phyloP scores from a whole-genome alignment of 768 basidiomycete genomes.

The Trametes meyenii region DNA sequence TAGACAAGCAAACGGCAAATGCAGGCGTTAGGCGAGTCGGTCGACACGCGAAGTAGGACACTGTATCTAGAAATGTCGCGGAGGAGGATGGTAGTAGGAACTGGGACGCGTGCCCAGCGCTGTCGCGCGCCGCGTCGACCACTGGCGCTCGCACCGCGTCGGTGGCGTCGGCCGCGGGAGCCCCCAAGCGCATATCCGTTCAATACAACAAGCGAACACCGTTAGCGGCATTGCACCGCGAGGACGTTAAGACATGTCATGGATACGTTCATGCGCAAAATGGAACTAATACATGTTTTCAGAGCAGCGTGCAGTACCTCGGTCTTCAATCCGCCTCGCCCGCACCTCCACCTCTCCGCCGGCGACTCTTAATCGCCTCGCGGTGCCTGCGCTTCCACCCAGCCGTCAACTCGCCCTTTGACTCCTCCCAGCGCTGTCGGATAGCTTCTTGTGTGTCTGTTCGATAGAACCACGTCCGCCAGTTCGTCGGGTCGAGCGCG shows the following conservation, averaged over 20 bases:
- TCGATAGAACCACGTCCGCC: constrained; percentile 51
- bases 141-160: too few relatives aligned
- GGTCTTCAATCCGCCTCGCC: constrained; percentile 36
- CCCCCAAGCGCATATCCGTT: too few relatives aligned
- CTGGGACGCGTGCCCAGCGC: neutral
- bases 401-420: constrained; percentile 64
- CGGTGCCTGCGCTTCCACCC: constrained; percentile 80
- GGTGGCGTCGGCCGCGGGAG: too few relatives aligned
- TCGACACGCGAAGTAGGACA: too few relatives aligned
- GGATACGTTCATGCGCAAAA: too few relatives aligned
- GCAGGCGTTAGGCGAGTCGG: too few relatives aligned
- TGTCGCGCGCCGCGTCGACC: too few relatives aligned
- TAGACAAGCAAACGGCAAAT: neutral
- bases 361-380: constrained; percentile 70
- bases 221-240: too few relatives aligned
- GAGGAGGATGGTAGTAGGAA: too few relatives aligned
- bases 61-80: too few relatives aligned
- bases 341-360: constrained; percentile 53
- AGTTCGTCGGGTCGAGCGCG: constrained; percentile 50
- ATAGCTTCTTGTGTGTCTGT: constrained; percentile 64
- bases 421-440: constrained; percentile 68
- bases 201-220: too few relatives aligned
- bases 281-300: neutral
- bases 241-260: too few relatives aligned
- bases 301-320: neutral